Base-by-base conservation (phyloP, 164 flowering plant species). In the Vitis vinifera region DNA sequence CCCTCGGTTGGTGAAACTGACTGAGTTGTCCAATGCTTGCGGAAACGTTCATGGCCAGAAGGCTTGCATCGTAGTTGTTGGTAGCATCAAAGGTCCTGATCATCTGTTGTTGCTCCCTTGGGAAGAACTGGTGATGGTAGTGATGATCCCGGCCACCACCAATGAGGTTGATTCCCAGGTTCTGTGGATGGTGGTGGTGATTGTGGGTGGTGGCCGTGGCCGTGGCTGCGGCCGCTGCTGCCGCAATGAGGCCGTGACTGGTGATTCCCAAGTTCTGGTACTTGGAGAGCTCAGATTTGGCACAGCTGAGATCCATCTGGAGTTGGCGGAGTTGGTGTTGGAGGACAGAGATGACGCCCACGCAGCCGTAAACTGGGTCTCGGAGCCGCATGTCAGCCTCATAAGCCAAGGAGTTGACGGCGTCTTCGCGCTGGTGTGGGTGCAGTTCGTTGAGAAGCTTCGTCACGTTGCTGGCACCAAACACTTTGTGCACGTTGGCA, bases 361-460 rank as follows among this genome's bases (percentile, higher is more conserved):
- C 97, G 70, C 97, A 92, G 72, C 97, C 97, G 72, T 92, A 92
- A 17, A 92, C 97, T 3, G 97, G 97, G 77, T 92, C 97, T 0
- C 93, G 87, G 51, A 92, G 88, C 7, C 97, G 88, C 91, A 86
- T 87, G 52, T 92, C 95, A 3, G 97, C 97, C 78, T 92, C 95
- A 51, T 89, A 91, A 0, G 97, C 97, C 1, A 91, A 83, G 11
- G 97, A 91, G 70, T 88, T 92, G 13, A 92, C 97, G 2, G 97
- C 97, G 65, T 92, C 97, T 65, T 92, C 97, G 0, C 97, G 84
- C 85, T 90, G 95, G 60, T 84, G 81, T 2, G 97, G 91, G 75
- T 83, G 93, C 16, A 92, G 77, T 62, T 92, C 97, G 80, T 89
- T 90, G 52, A 92, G 97, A 0, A 92, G 85, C 74, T 90, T 92